Base-by-base conservation (phyloP, 2,329 filamentous ascomycete genomes). In the Monascus ruber region DNA sequence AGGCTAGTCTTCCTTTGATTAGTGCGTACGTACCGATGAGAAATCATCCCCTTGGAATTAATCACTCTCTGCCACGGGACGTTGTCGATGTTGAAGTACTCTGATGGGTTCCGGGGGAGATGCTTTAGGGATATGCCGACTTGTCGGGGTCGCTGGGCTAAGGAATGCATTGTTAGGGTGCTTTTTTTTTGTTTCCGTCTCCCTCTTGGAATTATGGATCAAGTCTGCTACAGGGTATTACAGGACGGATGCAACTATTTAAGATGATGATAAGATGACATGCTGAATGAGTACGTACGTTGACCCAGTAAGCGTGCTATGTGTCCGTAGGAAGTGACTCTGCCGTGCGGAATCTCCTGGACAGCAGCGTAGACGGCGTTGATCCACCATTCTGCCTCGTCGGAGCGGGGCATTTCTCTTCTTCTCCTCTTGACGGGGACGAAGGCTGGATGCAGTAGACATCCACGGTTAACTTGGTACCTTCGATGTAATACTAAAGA, bases 31-130 rank as follows among this genome's bases (percentile, higher is more conserved):
- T 54, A 89, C 85, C 88, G 77, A 5, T 83, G 83, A 34, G 87
- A 94, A 49, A 96, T 93, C 42, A 77, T 70, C 24, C 89, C 88
- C 62, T 84, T 89, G 9, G 85, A 69, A 60, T 89, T 94, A 57
- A 96, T 83, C 43, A 96, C 85, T 42, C 91, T 72, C 68, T 96
- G 89, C 89, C 89, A 96, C 0, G 89, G 89, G 3, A 96, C 89
- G 47, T 82, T 95, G 24, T 68, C 70, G 42, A 74, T 70, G 59
- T 94, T 81, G 65, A 82, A 93, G 41, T 66, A 60, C 38, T 64
- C 59, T 0, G 67, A 52, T 41, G 75, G 70, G 5, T 65, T 55
- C 8, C 52, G 45, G 1, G 87, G 76, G 8, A 96, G 77, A 57
- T 94, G 81, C 60, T 94, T 95, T 25, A 96, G 74, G 60, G 84